Evolutionary conservation across 805 yeast species (phyloP), one percentile per base, ranked within the genome.

Genomic region (Candida ponderosae): DNA sequence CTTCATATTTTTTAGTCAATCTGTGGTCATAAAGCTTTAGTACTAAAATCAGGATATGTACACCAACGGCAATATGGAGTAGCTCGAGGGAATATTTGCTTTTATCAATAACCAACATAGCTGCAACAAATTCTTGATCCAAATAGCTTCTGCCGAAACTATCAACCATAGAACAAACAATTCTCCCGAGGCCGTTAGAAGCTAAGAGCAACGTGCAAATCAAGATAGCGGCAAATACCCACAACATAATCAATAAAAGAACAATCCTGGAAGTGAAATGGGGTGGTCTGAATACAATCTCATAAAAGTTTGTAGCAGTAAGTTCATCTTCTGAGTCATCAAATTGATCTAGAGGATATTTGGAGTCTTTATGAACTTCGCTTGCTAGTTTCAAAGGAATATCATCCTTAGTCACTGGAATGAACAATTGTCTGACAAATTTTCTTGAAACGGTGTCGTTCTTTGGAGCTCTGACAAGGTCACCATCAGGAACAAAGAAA

Each of bases 221-320:
- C 19, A 64, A 31, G 1, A 54, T 14, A n/a, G 69, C 52, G 0
- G 79, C 67, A 45, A 65, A 68, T 1, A 65, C 40, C 74, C 76
- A 73, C 6, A 72, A 50, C 43, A 62, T 53, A 2, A 52, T 48
- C 23, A 74, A 46, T 23, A 66, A 44, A 0, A 40, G 20, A 18
- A 71, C 62, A 27, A 87, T 68, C 40, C 96, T 68, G 2, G 51
- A 24, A 36, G 76, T 69, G 57, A 90, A 85, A 35, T 70, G 47
- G 2, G 95, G 95, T 5, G 99, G 97, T 32, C 86, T 68, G 60
- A 89, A 94, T 3, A 89, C 96, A 21, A 89, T 74, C 3, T 74
- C 68, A 57, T 89, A 87, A 2, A 59, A 57, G 39, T 65, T 62
- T 20, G 65, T 60, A 19, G 59, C 60, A 0, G 64, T 56, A 13